A percentile compares a stretch with the other conserved stretches of the same genome.
phyloP scores from a whole-genome alignment of 2,329 filamentous ascomycete genomes.

The Pestalotiopsis sp. region DNA sequence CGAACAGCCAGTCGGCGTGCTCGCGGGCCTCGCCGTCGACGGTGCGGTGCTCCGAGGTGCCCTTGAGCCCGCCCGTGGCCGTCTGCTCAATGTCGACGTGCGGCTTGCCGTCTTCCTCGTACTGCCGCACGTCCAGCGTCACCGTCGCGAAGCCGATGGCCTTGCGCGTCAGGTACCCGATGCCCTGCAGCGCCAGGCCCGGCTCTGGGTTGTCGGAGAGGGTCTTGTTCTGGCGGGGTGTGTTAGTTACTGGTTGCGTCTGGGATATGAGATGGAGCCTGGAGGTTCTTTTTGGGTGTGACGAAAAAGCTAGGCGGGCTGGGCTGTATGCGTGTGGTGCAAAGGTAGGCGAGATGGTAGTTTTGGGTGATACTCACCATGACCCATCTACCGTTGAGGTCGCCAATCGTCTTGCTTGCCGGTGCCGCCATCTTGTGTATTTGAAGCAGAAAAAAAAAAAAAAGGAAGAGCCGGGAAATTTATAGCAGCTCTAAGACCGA shows the following conservation, averaged over 20 bases:
- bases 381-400: conserved; percentile 69
- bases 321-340: conserved; percentile 3
- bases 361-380: conserved; percentile 57
- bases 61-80: conserved; percentile 69
- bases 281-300: background rate
- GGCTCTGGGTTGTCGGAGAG: conserved; percentile 70
- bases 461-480: background rate
- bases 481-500: background rate
- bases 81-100: conserved; percentile 75
- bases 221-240: conserved; percentile 63
- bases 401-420: conserved; percentile 61
- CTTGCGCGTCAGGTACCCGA: conserved; percentile 73
- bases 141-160: conserved; percentile 69
- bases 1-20: conserved; percentile 80
- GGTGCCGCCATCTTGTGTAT: conserved; percentile 66
- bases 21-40: conserved; percentile 54
- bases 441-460: background rate
- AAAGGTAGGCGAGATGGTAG: background rate
- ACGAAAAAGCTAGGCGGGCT: no score
- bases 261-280: background rate
- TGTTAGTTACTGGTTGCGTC: no score
- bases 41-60: conserved; percentile 58
- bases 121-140: conserved; percentile 62
- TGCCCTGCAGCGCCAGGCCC: conserved; percentile 70
- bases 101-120: conserved; percentile 42